Conservation (phyloP, 495 filamentous ascomycete genomes). For the Schizothecium vesticola region DNA sequence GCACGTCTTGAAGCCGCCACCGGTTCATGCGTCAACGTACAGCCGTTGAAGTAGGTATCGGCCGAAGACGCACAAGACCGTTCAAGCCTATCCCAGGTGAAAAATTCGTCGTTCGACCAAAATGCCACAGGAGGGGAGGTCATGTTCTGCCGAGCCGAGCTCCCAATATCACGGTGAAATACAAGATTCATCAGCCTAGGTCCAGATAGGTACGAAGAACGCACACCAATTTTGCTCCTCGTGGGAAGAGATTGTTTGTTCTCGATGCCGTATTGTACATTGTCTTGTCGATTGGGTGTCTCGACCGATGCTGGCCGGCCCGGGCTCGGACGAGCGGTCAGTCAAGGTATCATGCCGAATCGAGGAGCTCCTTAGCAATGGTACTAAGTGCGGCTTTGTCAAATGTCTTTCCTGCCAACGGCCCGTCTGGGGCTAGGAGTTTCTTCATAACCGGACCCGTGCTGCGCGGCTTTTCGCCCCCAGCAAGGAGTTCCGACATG, state of each 20-base stretch:
- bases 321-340: not conserved
- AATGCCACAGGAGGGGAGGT: not conserved
- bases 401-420: conserved; percentile 34
- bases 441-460: conserved; percentile 36
- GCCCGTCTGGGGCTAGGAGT: conserved; percentile 30
- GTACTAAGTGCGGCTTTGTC: conserved; percentile 30
- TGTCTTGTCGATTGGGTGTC: not conserved
- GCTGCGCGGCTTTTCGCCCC: conserved; percentile 15
- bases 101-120: not conserved
- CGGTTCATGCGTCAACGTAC: not conserved
- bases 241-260: not conserved
- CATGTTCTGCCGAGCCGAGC: not conserved
- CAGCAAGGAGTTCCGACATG: conserved; percentile 22
- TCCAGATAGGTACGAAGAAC: not conserved
- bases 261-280: not conserved
- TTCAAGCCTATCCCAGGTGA: not conserved
- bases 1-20: no score
- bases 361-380: conserved; percentile 28
- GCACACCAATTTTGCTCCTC: not conserved
- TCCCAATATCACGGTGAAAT: not conserved
- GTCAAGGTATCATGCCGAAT: not conserved
- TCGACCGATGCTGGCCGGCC: not conserved
- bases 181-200: not conserved
- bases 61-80: not conserved
- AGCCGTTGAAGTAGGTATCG: not conserved